phyloP scores from a whole-genome alignment of 768 basidiomycete species.

The Boletus sensibilis region DNA sequence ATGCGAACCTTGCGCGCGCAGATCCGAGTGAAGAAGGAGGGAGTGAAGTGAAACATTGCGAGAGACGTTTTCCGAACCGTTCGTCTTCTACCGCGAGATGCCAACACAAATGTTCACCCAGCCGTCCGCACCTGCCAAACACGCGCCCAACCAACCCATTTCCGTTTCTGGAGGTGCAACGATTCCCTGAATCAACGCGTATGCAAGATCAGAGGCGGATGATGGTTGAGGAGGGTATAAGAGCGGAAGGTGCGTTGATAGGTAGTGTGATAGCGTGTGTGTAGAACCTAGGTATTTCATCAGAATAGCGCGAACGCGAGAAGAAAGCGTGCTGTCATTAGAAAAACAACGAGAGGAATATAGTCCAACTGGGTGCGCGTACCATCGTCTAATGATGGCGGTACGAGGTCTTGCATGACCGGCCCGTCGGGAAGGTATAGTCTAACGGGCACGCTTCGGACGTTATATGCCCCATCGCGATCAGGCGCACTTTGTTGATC shows the following conservation, averaged over 20 bases:
- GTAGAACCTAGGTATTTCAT: constrained; percentile 53
- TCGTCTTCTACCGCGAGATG: constrained; percentile 34
- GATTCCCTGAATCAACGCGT: constrained; percentile 83
- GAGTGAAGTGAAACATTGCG: background rate
- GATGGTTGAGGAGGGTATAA: constrained; percentile 63
- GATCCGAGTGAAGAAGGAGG: background rate
- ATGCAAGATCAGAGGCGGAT: constrained; percentile 56
- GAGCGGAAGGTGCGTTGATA: constrained; percentile 74
- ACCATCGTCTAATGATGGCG: constrained; percentile 80
- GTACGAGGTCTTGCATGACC: constrained; percentile 85
- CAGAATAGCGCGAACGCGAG: background rate
- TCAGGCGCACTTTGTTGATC: constrained; percentile 56
- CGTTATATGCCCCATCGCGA: constrained; percentile 82
- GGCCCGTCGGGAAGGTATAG: constrained; percentile 90
- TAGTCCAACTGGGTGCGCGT: constrained; percentile 22
- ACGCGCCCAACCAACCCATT: constrained; percentile 91
- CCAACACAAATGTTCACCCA: constrained; percentile 92
- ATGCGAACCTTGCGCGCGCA: background rate
- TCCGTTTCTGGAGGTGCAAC: constrained; percentile 81
- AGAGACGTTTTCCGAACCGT: background rate
- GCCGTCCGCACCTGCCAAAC: constrained; percentile 90
- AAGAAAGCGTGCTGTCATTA: background rate
- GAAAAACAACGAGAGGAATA: background rate
- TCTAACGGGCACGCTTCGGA: constrained; percentile 85
- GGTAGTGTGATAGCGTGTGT: constrained; percentile 65